Conservation (phyloP, 345 rosid genomes). For the Eucalyptus regnans region DNA sequence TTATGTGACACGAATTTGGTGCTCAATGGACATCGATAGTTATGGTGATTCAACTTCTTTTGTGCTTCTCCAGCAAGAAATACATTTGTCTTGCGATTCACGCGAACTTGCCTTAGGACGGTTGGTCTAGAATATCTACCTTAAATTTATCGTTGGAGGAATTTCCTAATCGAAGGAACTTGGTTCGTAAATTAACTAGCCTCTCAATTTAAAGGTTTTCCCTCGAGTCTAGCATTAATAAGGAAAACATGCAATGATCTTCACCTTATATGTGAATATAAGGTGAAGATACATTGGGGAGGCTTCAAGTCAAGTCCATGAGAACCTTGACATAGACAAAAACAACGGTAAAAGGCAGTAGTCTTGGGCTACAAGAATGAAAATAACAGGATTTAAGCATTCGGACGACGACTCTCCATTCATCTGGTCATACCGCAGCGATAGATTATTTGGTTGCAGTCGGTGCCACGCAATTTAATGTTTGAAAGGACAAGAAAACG, state of each 20-base stretch:
- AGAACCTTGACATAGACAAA: background rate
- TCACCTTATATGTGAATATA: no score
- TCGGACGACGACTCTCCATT: background rate
- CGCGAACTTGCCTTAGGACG: background rate
- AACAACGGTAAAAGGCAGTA: background rate
- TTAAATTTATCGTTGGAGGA: background rate
- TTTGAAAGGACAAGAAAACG: no score
- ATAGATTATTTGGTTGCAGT: no score
- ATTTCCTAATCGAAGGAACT: background rate
- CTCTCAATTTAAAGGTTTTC: background rate
- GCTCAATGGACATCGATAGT: background rate
- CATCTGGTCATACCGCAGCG: no score
- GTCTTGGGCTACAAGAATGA: no score
- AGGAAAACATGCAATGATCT: background rate
- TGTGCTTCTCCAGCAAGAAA: background rate
- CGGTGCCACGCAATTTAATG: no score
- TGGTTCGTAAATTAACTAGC: background rate
- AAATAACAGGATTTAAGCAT: background rate
- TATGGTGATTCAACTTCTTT: background rate
- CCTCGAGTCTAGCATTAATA: background rate
- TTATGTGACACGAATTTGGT: background rate
- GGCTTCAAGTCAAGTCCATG: background rate
- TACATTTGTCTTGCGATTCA: background rate
- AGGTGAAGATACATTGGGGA: background rate
- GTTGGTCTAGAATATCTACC: background rate